A percentile compares a stretch with the other conserved stretches of the same genome.
phyloP scores from a whole-genome alignment of 495 filamentous ascomycete species.

The Xylaria castorea region DNA sequence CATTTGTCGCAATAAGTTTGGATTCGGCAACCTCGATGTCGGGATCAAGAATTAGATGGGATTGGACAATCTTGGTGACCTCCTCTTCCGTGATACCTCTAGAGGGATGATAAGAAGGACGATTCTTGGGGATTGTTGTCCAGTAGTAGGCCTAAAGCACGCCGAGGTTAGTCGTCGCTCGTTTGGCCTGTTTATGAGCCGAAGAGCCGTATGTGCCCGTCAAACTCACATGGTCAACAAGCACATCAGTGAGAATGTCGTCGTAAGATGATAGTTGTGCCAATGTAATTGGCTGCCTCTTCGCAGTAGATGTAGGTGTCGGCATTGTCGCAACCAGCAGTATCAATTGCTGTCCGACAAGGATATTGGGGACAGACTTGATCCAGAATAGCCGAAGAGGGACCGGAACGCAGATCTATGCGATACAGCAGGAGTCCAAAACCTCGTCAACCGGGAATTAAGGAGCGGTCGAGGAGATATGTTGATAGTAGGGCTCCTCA shows the following conservation, averaged over 20 bases:
- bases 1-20: constrained; percentile 72
- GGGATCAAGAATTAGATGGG: constrained; percentile 76
- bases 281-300: constrained; percentile 79
- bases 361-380: background rate
- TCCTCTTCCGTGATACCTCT: constrained; percentile 83
- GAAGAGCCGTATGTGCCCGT: constrained; percentile 13
- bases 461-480: constrained; percentile 5
- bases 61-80: constrained; percentile 77
- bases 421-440: background rate
- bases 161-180: constrained; percentile 25
- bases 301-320: constrained; percentile 52
- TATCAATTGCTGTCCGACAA: background rate
- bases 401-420: background rate
- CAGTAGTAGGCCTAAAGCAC: constrained; percentile 82
- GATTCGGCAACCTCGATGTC: constrained; percentile 71
- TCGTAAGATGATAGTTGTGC: constrained; percentile 90
- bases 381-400: background rate
- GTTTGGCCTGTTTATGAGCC: constrained; percentile 6
- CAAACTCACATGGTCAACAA: constrained; percentile 86
- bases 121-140: constrained; percentile 95
- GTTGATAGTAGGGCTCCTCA: background rate
- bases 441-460: background rate
- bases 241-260: constrained; percentile 93
- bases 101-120: constrained; percentile 81
- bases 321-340: constrained; percentile 42